Conservation (phyloP, 495 filamentous ascomycete species). For the Neurospora tetraspora region DNA sequence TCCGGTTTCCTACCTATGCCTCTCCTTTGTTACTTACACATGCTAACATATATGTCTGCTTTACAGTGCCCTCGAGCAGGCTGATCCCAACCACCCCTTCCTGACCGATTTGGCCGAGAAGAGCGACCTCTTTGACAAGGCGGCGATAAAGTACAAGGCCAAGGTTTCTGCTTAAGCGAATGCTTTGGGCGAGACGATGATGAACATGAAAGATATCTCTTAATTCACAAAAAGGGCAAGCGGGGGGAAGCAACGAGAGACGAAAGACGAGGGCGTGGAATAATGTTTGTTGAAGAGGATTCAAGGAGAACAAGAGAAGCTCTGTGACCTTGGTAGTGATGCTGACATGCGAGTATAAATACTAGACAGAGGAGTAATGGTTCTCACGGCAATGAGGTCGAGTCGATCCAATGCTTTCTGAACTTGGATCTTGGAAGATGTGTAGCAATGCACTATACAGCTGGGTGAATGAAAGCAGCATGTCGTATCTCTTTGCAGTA, state of each 20-base stretch:
- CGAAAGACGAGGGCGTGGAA: background rate
- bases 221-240: background rate
- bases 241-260: background rate
- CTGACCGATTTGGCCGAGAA: slow-evolving; percentile 65
- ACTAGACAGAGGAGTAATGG: background rate
- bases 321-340: background rate
- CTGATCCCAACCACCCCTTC: slow-evolving; percentile 52
- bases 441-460: background rate
- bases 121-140: slow-evolving; percentile 67
- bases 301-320: background rate
- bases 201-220: background rate
- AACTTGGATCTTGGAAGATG: background rate
- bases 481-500: background rate
- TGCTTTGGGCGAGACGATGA: background rate
- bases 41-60: background rate
- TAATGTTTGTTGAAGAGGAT: background rate
- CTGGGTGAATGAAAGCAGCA: background rate
- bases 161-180: slow-evolving; percentile 50
- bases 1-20: too few relatives aligned
- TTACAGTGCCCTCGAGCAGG: slow-evolving; percentile 46
- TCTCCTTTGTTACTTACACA: background rate
- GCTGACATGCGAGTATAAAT: background rate
- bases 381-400: background rate
- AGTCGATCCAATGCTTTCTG: background rate
- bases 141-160: slow-evolving; percentile 65